A percentile compares a stretch with the other conserved stretches of the same genome.
phyloP scores from a whole-genome alignment of 176 grass and related monocot genomes.

The Oryza glumipatula region DNA sequence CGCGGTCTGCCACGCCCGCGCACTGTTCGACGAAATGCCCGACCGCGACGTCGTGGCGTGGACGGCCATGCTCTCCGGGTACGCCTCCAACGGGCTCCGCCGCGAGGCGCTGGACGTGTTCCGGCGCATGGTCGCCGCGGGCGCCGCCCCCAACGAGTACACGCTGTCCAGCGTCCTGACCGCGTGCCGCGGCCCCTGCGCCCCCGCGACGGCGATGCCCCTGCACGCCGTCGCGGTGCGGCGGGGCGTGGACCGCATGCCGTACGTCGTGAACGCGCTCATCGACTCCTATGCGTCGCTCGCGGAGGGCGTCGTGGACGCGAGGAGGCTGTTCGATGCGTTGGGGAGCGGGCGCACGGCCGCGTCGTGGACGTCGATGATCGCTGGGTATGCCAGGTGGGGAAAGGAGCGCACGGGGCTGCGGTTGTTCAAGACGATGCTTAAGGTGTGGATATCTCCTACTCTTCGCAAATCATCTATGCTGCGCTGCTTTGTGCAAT shows the following conservation, averaged over 20 bases:
- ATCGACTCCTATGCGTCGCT: constrained; percentile 45
- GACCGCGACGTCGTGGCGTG: constrained; percentile 57
- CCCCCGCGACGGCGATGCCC: neutral
- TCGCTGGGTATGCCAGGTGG: constrained; percentile 47
- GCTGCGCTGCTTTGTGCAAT: neutral
- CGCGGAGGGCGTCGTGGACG: constrained; percentile 25
- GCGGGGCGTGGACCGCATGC: constrained; percentile 34
- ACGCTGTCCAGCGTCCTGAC: constrained; percentile 55
- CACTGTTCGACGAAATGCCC: constrained; percentile 61
- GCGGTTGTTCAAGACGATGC: constrained; percentile 44
- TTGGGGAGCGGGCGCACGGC: constrained; percentile 32
- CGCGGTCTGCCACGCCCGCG: constrained; percentile 34
- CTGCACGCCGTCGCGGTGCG: constrained; percentile 40
- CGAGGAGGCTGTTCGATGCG: constrained; percentile 47
- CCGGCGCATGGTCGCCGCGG: constrained; percentile 42
- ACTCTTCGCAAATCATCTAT: constrained; percentile 12
- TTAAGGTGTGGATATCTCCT: constrained; percentile 47
- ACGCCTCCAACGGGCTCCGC: constrained; percentile 44
- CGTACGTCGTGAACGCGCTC: constrained; percentile 61
- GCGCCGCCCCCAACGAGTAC: constrained; percentile 51
- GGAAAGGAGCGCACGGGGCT: constrained; percentile 32
- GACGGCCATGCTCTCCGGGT: constrained; percentile 66
- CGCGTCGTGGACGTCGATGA: constrained; percentile 64
- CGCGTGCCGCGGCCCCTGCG: constrained; percentile 30
- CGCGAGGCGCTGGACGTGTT: constrained; percentile 36